Conservation (phyloP, 352 stramenopile species). For the Globisporangium radiosum region DNA sequence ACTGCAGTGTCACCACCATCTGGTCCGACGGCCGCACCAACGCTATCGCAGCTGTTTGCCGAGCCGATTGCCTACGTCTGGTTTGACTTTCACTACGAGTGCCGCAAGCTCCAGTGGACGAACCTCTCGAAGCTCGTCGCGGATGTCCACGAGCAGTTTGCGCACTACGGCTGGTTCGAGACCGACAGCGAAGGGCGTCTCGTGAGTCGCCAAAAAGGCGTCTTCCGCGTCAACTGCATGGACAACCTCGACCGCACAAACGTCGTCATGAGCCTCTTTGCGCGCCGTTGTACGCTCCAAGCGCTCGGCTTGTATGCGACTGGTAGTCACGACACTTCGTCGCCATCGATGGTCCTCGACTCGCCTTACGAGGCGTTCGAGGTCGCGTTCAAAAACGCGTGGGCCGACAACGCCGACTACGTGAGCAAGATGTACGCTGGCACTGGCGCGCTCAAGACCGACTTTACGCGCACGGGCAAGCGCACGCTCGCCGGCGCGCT, state of each 20-base stretch:
- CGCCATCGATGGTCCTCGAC: conserved; percentile 30
- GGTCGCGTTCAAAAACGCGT: conserved; percentile 82
- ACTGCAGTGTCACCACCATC: not conserved
- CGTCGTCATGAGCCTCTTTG: conserved; percentile 95
- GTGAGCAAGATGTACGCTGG: conserved; percentile 92
- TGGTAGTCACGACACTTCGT: conserved; percentile 17
- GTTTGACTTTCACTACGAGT: conserved; percentile 98
- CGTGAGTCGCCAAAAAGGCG: conserved; percentile 76
- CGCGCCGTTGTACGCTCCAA: conserved; percentile 72
- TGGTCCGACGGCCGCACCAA: conserved; percentile 4
- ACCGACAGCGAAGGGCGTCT: conserved; percentile 48
- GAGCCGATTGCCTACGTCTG: conserved; percentile 86
- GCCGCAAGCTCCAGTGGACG: conserved; percentile 90
- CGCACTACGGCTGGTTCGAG: conserved; percentile 67
- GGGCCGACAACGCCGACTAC: conserved; percentile 94
- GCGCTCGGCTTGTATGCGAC: conserved; percentile 35
- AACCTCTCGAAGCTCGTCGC: conserved; percentile 87
- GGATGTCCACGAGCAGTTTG: conserved; percentile 59
- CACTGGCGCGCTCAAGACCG: conserved; percentile 91
- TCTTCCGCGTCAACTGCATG: conserved; percentile 98
- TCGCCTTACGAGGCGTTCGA: conserved; percentile 62
- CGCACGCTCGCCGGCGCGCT: conserved; percentile 85
- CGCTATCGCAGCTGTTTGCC: conserved; percentile 37
- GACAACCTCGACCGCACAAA: conserved; percentile 97
- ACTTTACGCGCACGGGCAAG: conserved; percentile 94